Percentiles rank a stretch among this genome's conserved stretches.
Conservation (phyloP, 2,329 filamentous ascomycete genomes). For the Aureobasidium leucospermi region DNA sequence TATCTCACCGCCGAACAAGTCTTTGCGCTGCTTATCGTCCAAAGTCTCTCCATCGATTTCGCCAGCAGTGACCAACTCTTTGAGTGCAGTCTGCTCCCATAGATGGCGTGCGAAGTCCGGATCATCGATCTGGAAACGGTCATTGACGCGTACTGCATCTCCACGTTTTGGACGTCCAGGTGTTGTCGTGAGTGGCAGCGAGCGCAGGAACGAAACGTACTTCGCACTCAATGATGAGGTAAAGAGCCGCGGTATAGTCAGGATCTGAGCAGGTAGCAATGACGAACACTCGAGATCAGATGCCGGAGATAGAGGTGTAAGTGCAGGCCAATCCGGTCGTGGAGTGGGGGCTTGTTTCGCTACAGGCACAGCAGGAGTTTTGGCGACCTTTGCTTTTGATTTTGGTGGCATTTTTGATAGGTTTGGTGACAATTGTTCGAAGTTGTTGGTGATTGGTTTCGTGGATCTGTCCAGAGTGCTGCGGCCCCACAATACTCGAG, state of each 20-base stretch:
- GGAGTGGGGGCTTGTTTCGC: constrained; percentile 7
- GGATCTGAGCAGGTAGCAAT: constrained; percentile 57
- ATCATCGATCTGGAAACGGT: constrained; percentile 79
- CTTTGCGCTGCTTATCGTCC: constrained; percentile 25
- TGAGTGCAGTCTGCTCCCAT: constrained; percentile 71
- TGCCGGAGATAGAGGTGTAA: constrained; percentile 62
- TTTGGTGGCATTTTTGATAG: constrained; percentile 19
- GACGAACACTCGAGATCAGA: constrained; percentile 55
- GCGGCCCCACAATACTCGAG: not conserved
- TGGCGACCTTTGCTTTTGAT: constrained; percentile 9
- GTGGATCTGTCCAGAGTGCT: not conserved
- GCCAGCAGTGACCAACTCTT: constrained; percentile 46
- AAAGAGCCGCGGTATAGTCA: constrained; percentile 68
- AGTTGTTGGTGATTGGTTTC: not conserved
- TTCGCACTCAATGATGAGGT: constrained; percentile 65
- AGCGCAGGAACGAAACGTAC: constrained; percentile 66
- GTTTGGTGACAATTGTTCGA: not conserved
- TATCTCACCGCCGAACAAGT: constrained; percentile 69
- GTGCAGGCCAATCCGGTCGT: constrained; percentile 59
- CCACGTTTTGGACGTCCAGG: constrained; percentile 71
- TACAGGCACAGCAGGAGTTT: constrained; percentile 1
- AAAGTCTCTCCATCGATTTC: constrained; percentile 25
- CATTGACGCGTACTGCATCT: constrained; percentile 78
- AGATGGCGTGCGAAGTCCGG: constrained; percentile 62
- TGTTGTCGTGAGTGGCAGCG: constrained; percentile 67